phyloP scores from a whole-genome alignment of 1,139 yeast genomes.

The Yamadazyma diddensiae region DNA sequence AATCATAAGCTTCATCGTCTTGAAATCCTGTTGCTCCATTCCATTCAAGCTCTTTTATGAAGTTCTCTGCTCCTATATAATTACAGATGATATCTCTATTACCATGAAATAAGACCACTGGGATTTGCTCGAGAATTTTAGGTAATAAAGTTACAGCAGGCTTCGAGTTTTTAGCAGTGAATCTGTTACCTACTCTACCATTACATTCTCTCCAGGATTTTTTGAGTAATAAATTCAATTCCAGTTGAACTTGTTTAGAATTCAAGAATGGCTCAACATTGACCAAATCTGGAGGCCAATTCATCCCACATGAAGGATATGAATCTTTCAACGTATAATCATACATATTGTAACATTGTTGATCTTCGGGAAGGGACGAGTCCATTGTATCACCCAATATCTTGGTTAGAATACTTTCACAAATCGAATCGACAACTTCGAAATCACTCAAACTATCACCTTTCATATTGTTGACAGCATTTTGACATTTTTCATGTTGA shows the following conservation, averaged over 20 bases:
- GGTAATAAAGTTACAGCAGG: slow-evolving; percentile 72
- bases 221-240: slow-evolving; percentile 50
- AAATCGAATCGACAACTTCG: slow-evolving; percentile 30
- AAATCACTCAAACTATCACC: slow-evolving; percentile 23
- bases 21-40: slow-evolving; percentile 61
- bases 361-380: slow-evolving; percentile 21
- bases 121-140: slow-evolving; percentile 53
- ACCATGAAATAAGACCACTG: slow-evolving; percentile 79
- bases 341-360: slow-evolving; percentile 76
- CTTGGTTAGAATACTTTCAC: slow-evolving; percentile 47
- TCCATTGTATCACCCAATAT: slow-evolving; percentile 40
- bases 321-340: slow-evolving; percentile 70
- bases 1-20: slow-evolving; percentile 35
- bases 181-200: slow-evolving; percentile 48
- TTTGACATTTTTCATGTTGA: slow-evolving; percentile 63
- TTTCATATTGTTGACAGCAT: slow-evolving; percentile 21
- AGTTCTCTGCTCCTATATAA: slow-evolving; percentile 66
- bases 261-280: slow-evolving; percentile 61
- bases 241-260: slow-evolving; percentile 50
- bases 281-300: slow-evolving; percentile 83
- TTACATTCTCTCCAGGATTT: slow-evolving; percentile 78
- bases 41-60: slow-evolving; percentile 66
- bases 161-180: slow-evolving; percentile 50
- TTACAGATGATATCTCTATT: slow-evolving; percentile 89
- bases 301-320: slow-evolving; percentile 86